phyloP scores from a whole-genome alignment of 306 rosid genomes.

The Betula pendula region DNA sequence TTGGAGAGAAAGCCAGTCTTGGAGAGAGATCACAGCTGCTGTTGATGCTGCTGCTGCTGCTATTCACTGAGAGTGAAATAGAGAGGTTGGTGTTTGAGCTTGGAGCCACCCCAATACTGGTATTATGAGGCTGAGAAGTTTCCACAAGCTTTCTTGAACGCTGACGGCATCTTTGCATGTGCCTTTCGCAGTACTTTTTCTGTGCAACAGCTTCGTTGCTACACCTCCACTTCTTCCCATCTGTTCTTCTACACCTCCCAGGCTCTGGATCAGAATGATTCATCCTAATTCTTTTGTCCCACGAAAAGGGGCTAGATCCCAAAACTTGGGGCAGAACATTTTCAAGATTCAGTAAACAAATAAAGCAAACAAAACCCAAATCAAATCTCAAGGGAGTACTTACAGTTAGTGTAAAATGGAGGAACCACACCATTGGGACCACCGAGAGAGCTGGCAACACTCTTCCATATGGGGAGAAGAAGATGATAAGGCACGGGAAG shows the following conservation, averaged over 20 bases:
- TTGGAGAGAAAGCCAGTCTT: neutral
- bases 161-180: constrained; percentile 82
- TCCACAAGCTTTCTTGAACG: constrained; percentile 99
- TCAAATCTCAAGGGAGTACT: constrained; percentile 24
- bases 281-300: constrained; percentile 32
- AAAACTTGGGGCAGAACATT: constrained; percentile 15
- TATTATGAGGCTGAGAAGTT: constrained; percentile 28
- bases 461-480: constrained; percentile 45
- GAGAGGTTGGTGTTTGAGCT: constrained; percentile 25
- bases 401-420: constrained; percentile 38
- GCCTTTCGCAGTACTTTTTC: constrained; percentile 77
- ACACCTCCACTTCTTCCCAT: constrained; percentile 97
- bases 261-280: constrained; percentile 55
- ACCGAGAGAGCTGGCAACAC: constrained; percentile 25
- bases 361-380: neutral
- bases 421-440: constrained; percentile 27
- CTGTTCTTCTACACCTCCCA: constrained; percentile 86
- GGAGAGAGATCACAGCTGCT: neutral
- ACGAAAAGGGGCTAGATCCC: constrained; percentile 25
- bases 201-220: constrained; percentile 39
- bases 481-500: constrained; percentile 56
- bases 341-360: constrained; percentile 31
- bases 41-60: neutral
- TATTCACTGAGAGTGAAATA: constrained; percentile 18
- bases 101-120: neutral